Evolutionary conservation across 441 rosid genomes (phyloP).

Genomic region (Croton setiger): DNA sequence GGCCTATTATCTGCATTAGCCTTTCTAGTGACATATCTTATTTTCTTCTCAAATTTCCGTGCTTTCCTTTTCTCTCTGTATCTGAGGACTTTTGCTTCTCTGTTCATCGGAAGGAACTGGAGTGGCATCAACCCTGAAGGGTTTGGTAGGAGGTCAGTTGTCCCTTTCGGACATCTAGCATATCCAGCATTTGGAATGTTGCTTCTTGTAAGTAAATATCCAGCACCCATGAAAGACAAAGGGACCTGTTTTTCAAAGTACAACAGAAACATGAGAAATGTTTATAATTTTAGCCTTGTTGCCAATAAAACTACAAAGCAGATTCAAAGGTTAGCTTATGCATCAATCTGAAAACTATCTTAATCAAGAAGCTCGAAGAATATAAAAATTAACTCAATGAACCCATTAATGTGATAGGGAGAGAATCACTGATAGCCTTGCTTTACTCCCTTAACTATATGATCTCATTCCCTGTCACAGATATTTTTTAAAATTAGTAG

Average conservation of each 20-base stretch:
- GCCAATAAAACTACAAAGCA: not conserved
- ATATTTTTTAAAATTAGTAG: not conserved
- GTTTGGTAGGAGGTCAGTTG: conserved; percentile 12
- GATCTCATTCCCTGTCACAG: too few relatives aligned
- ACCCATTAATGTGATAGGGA: not conserved
- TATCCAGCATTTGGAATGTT: conserved; percentile 16
- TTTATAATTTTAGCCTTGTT: too few relatives aligned
- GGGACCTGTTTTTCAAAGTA: conserved; percentile 17
- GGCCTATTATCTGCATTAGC: conserved; percentile 32
- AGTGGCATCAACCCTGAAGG: conserved; percentile 21
- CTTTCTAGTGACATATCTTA: conserved; percentile 14
- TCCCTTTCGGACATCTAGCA: conserved; percentile 10
- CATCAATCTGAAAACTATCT: not conserved
- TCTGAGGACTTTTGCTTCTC: conserved; percentile 12
- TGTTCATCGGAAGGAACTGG: conserved; percentile 17
- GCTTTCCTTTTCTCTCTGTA: conserved; percentile 9
- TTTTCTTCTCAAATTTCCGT: conserved; percentile 9
- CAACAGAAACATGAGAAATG: not conserved
- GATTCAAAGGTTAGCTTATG: not conserved
- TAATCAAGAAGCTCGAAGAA: not conserved
- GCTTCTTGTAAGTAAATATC: conserved; percentile 13
- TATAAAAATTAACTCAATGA: too few relatives aligned
- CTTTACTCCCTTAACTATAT: not conserved
- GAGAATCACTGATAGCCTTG: not conserved
- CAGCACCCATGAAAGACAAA: conserved; percentile 11